Evolutionary conservation across 768 basidiomycete genomes (phyloP), one percentile per base, ranked within the genome.

Genomic region (Sarcodon sp.): DNA sequence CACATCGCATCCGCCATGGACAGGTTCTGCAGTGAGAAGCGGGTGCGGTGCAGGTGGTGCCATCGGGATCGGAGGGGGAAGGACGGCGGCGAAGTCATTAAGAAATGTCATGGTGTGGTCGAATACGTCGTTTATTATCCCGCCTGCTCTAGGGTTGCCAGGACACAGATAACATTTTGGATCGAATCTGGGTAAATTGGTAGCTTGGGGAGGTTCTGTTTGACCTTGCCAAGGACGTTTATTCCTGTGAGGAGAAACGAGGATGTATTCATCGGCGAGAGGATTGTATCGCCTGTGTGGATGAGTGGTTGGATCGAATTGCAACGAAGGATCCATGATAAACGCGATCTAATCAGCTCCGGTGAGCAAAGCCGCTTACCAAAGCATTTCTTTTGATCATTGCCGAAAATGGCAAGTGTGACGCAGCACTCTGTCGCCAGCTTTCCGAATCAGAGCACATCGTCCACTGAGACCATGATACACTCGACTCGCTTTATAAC

Each of bases 181-280:
- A 56, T 91, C 88, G 55, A 88, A 76, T 39, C 70, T 52, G 0
- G 81, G 83, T 4, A 85, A 69, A 34, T 66, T 59, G 6, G 65
- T 57, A 1, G 69, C 43, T 49, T 80, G 72, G 0, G 81, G 71
- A 1, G 78, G 61, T 52, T 94, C 91, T 1, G 79, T 77, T 60
- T 93, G 88, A 32, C 91, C 91, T 36, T 81, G 72, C 92, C 92
- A 96, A 11, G 92, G 92, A 15, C 92, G 79, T 57, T 87, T 89
- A 7, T 73, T 88, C 46, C 92, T 83, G 62, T 94, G 91, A 0
- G 91, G 88, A 35, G 89, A 91, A 34, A 91, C 84, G 33, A 93
- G 78, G 47, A 91, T 67, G 58, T 87, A 71, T 55, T 83, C 82
- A 50, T 77, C 73, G 0, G 76, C 80, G 50, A 93, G 73, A 3